phyloP scores from a whole-genome alignment of 495 filamentous ascomycete species.

The Tuber calosporum region DNA sequence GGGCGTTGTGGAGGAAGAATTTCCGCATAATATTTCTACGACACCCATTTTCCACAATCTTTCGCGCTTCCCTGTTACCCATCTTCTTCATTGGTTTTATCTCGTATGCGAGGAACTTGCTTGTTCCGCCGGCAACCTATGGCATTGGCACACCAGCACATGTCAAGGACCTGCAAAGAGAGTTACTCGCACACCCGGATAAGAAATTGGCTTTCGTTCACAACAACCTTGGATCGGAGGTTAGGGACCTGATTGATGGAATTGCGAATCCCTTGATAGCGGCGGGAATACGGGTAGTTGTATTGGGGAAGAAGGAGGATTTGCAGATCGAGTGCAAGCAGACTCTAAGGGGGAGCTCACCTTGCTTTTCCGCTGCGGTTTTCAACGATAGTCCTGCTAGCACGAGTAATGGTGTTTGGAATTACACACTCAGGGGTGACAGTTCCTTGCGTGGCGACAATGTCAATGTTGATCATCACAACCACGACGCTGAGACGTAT shows the following conservation, averaged over 20 bases:
- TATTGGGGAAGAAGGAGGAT: constrained; percentile 50
- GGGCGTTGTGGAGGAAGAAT: constrained; percentile 68
- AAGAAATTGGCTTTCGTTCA: constrained; percentile 73
- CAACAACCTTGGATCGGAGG: constrained; percentile 64
- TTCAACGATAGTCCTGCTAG: constrained; percentile 49
- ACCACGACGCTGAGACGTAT: constrained; percentile 66
- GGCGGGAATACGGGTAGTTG: constrained; percentile 49
- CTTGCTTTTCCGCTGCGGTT: constrained; percentile 66
- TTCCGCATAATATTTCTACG: constrained; percentile 61
- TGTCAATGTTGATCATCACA: constrained; percentile 52
- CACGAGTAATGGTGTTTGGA: constrained; percentile 63
- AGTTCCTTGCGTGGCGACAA: constrained; percentile 50
- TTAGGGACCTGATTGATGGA: constrained; percentile 60
- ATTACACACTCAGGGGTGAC: constrained; percentile 74
- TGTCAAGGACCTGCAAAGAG: constrained; percentile 56
- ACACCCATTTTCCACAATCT: constrained; percentile 55
- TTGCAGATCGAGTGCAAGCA: constrained; percentile 58
- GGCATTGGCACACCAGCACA: constrained; percentile 57
- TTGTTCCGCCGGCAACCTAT: constrained; percentile 58
- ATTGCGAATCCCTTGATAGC: constrained; percentile 50
- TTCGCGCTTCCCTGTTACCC: constrained; percentile 65
- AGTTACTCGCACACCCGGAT: constrained; percentile 49
- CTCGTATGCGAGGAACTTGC: constrained; percentile 60
- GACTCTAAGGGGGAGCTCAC: constrained; percentile 60
- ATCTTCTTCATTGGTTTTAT: constrained; percentile 63